These are phyloP conservation scores for Cutaneotrichosporon daszewskae DNA, from an alignment of 1,284 basidiomycete species.

Conservation along the genomic window DNA sequence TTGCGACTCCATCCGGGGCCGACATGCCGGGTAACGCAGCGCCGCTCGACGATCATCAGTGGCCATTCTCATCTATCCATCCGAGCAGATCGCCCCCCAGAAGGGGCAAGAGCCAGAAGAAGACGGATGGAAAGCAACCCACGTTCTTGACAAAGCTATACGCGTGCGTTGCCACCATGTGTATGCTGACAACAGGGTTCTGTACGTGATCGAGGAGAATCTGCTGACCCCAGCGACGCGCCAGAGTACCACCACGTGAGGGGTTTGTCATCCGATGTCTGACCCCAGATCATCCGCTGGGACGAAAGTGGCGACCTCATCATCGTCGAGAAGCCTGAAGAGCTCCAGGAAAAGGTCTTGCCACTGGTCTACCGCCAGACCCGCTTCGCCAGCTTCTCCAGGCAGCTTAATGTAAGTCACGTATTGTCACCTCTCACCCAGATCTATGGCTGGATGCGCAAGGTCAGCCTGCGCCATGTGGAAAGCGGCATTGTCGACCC, in stretches of 20 bases:
- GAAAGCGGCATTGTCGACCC: constrained; percentile 87
- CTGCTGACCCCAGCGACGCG: constrained; percentile 20
- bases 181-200: constrained; percentile 2
- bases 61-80: neutral
- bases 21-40: too few relatives aligned
- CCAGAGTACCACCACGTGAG: constrained; percentile 34
- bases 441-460: constrained; percentile 95
- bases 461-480: constrained; percentile 74
- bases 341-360: constrained; percentile 79
- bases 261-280: neutral
- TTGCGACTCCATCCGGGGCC: too few relatives aligned
- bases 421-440: constrained; percentile 40
- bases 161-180: constrained; percentile 56
- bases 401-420: constrained; percentile 76
- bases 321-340: constrained; percentile 83
- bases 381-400: constrained; percentile 85
- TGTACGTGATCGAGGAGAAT: neutral
- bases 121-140: constrained; percentile 58
- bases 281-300: constrained; percentile 71
- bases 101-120: constrained; percentile 21
- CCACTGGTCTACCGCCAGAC: constrained; percentile 86
- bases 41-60: constrained; percentile 1
- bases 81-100: neutral
- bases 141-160: constrained; percentile 89
- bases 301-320: constrained; percentile 81